These are phyloP conservation scores for Erodium maritimum DNA, from an alignment of 345 rosid species.

Conservation along the genomic window DNA sequence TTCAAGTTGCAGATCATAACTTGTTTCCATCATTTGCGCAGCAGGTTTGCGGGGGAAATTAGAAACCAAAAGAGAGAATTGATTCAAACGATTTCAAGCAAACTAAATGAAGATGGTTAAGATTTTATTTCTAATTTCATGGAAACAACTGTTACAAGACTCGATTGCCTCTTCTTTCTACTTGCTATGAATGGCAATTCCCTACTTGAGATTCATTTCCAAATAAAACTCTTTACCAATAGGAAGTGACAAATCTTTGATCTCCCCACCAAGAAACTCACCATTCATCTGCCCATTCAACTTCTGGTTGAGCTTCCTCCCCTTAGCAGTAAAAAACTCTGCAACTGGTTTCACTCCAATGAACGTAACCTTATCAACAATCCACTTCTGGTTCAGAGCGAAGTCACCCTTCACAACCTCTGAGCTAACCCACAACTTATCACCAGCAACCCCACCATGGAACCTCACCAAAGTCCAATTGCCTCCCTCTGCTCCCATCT, in stretches of 20 bases:
- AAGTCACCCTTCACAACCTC: conserved; percentile 37
- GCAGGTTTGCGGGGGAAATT: too few species aligned
- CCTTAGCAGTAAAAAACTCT: not conserved
- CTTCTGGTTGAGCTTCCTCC: too few species aligned
- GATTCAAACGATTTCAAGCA: too few species aligned
- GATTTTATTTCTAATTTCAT: too few species aligned
- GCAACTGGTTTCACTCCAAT: conserved; percentile 22
- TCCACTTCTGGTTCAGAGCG: conserved; percentile 38
- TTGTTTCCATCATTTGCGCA: too few species aligned
- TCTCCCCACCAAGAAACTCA: not conserved
- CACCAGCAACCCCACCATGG: conserved; percentile 14
- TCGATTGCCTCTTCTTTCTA: too few species aligned
- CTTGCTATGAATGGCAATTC: too few species aligned
- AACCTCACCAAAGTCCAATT: conserved; percentile 45
- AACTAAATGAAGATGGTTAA: too few species aligned
- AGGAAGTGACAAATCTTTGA: not conserved
- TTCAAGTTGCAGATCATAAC: too few species aligned
- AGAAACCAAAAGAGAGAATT: too few species aligned
- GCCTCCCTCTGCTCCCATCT: conserved; percentile 36
- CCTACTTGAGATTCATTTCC: not conserved
- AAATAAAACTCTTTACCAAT: not conserved
- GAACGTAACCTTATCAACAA: conserved; percentile 35
- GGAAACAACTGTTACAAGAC: too few species aligned
- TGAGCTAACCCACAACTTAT: conserved; percentile 19
- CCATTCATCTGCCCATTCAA: not conserved